A percentile compares a stretch with the other conserved stretches of the same genome.
phyloP scores from a whole-genome alignment of 139 green algal genomes.

The Chlamydomonas incerta region DNA sequence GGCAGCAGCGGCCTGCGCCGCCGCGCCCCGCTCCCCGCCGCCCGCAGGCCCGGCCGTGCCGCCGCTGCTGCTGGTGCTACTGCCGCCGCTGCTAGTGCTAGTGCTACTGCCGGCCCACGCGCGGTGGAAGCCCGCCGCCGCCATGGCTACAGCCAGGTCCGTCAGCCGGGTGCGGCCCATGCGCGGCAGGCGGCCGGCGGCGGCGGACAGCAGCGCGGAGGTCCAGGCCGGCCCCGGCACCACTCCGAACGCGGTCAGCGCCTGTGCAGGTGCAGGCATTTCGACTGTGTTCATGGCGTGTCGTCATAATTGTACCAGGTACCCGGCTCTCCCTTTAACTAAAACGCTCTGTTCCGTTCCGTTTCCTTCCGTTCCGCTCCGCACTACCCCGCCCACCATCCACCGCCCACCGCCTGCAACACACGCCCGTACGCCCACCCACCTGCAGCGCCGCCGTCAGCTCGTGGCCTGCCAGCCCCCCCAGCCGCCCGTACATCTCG shows the following conservation, averaged over 20 bases:
- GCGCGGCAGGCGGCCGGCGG: neutral
- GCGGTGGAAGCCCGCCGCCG: neutral
- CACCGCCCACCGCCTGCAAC: too few species aligned
- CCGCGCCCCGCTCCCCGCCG: neutral
- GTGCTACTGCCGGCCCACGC: neutral
- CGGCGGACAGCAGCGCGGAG: slow-evolving; percentile 3
- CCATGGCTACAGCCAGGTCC: neutral
- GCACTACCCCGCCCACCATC: too few species aligned
- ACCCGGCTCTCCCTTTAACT: too few species aligned
- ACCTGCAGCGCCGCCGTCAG: slow-evolving; percentile 13
- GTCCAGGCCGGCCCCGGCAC: slow-evolving; percentile 13
- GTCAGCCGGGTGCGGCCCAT: neutral
- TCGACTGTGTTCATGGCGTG: neutral
- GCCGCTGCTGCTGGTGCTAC: neutral
- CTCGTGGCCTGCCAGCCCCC: neutral
- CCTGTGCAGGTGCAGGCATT: neutral
- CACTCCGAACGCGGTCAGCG: neutral
- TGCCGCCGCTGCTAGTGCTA: neutral
- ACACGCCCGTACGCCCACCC: neutral
- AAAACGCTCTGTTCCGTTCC: neutral
- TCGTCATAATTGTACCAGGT: neutral
- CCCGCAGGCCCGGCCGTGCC: neutral
- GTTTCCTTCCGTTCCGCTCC: neutral
- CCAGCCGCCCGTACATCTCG: slow-evolving; percentile 25
- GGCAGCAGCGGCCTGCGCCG: too few species aligned